Percentiles rank a stretch among this genome's conserved stretches.
Evolutionary conservation across 805 yeast species (phyloP).

Genomic region (Lipomyces sp.): DNA sequence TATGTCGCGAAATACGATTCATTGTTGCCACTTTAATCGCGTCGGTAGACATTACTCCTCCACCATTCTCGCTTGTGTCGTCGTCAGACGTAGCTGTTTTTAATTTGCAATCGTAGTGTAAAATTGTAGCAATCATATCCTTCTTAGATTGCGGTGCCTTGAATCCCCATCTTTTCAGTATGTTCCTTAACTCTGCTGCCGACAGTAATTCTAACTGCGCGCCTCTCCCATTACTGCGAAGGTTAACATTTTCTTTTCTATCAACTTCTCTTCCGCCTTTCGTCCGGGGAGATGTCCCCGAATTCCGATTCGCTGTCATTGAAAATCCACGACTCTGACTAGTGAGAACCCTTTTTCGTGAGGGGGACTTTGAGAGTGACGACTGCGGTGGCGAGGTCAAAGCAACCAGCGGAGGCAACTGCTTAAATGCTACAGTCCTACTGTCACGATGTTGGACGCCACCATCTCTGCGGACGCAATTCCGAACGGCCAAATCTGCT

Average conservation of each 20-base stretch:
- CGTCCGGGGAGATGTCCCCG: neutral
- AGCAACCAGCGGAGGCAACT: neutral
- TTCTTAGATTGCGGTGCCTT: slow-evolving; percentile 28
- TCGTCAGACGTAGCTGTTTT: neutral
- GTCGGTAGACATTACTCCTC: slow-evolving; percentile 7
- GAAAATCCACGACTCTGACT: neutral
- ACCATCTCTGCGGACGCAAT: neutral
- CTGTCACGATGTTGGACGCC: neutral
- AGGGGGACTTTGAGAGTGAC: neutral
- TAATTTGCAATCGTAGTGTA: slow-evolving; percentile 14
- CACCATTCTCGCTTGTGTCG: neutral
- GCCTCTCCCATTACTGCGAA: neutral
- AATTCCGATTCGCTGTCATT: neutral
- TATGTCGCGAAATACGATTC: slow-evolving; percentile 14
- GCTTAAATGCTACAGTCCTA: neutral
- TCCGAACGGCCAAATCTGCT: neutral
- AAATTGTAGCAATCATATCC: slow-evolving; percentile 21
- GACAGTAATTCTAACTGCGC: slow-evolving; percentile 10
- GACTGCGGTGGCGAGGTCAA: neutral
- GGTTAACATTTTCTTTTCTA: neutral
- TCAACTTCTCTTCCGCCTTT: neutral
- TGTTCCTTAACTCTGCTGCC: slow-evolving; percentile 24
- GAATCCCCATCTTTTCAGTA: slow-evolving; percentile 28
- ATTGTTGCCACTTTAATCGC: slow-evolving; percentile 21
- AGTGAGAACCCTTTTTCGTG: neutral